Evolutionary conservation across 2,329 filamentous ascomycete genomes (phyloP), one percentile per base, ranked within the genome.

Genomic region (Cyclaneusma minus): DNA sequence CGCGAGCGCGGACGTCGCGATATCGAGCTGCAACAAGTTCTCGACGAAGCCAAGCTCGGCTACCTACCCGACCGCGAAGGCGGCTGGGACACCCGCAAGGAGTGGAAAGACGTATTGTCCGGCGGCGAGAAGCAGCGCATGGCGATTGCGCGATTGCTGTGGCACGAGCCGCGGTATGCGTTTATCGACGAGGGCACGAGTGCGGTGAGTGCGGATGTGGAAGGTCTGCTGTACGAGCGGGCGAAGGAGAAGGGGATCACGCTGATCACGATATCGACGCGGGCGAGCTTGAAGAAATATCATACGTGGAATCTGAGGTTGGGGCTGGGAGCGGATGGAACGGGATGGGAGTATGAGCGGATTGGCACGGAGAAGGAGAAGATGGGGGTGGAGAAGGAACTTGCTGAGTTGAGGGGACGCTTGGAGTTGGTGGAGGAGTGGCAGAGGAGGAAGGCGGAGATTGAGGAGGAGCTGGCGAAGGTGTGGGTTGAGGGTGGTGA

Each of bases 21-120:
- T 47, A 60, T 69, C 16, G 80, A 92, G 37, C 64, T 98, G 12
- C 69, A 76, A 45, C 62, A 62, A 14, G 69, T 91, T 3, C 64
- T 98, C 3, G 81, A 93, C 30, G 78, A 81, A 27, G 85, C 85
- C 0, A 71, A 71, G 30, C 63, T 98, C 0, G 87, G 84, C 4
- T 95, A 98, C 50, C 64, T 98, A 1, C 81, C 83, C 2, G 73
- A 85, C 25, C 73, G 89, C 10, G 89, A 98, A 58, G 89, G 89
- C 20, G 89, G 89, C 9, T 95, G 84, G 84, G 83, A 98, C 46
- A 89, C 83, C 4, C 69, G 83, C 30, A 95, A 98, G 53, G 85
- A 93, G 47, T 98, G 89, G 89, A 94, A 95, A 55, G 87, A 95
- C 40, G 83, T 98, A 4, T 62, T 98, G n/a, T 87, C 78, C 37